Evolutionary conservation across 306 rosid species (phyloP).

Genomic region (Elaeagnus macrophylla): DNA sequence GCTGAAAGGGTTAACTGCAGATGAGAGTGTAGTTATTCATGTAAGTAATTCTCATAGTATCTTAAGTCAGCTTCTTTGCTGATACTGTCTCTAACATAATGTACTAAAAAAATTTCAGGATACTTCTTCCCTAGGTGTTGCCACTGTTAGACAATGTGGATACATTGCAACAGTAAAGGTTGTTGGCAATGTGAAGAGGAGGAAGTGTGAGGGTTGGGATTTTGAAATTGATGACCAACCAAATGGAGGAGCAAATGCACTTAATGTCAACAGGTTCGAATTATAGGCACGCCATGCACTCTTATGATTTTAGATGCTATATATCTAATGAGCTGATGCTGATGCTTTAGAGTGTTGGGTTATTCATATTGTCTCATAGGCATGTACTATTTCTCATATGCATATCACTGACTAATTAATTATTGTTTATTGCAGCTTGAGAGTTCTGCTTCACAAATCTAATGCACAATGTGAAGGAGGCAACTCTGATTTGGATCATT

Average conservation of each 20-base stretch:
- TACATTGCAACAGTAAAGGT: conserved; percentile 71
- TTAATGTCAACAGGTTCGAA: conserved; percentile 78
- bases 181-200: conserved; percentile 46
- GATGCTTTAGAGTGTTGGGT: neutral
- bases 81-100: neutral
- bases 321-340: neutral
- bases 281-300: neutral
- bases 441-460: conserved; percentile 59
- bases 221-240: conserved; percentile 69
- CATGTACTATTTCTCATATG: too few relatives aligned
- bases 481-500: conserved; percentile 34
- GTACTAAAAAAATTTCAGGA: conserved; percentile 40
- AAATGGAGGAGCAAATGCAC: conserved; percentile 92
- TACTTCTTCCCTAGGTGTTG: conserved; percentile 57
- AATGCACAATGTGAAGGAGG: conserved; percentile 34
- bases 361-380: neutral
- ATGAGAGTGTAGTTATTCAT: conserved; percentile 76
- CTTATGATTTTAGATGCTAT: neutral
- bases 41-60: conserved; percentile 37
- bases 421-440: conserved; percentile 50
- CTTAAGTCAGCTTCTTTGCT: neutral
- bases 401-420: conserved; percentile 1
- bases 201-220: conserved; percentile 44
- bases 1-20: conserved; percentile 85
- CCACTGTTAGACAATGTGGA: conserved; percentile 73